Base-by-base conservation (phyloP, 1,284 basidiomycete species). In the Austropuccinia psidii region DNA sequence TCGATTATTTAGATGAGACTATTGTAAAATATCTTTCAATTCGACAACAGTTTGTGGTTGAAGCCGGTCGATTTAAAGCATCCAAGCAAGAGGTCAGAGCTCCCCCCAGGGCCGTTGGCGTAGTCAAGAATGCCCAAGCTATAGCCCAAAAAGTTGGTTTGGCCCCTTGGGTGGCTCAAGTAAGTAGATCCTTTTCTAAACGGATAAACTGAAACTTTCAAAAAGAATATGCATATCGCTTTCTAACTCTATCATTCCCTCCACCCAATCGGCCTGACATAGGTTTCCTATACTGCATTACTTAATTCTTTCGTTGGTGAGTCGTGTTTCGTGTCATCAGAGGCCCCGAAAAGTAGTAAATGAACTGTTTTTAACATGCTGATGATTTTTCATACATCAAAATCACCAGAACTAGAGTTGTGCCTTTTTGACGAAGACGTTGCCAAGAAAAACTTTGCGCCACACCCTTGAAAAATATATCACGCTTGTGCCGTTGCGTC, bases 21-120 rank as follows among this genome's bases (percentile, higher is more conserved):
- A 72, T 72, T 21, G 37, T 72, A n/a, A 31, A 54, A 15, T 72
- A 72, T 61, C 37, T 72, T 24, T 35, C 68, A 35, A 52, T 72
- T 35, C 58, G 69, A 19, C 69, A 72, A 37, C 69, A 72, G 33
- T 62, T 72, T 29, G 69, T 62, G 27, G 57, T 72, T 37, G 58
- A 72, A 41, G 69, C 69, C 33, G 58, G 58, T 41, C 69, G 69
- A 19, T 72, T 72, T 49, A 72, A 72, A 50, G 43, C 37, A 8
- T 72, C 69, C 45, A 47, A 39, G 24, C 13, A 60, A 24, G 57
- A 33, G 24, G 58, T 72, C 43, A 43, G 69, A 27, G 57, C 58
- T 3, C 11, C n/a, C 17, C 19, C 29, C 9, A 41, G 68, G 35
- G 68, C 68, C n/a, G 43, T 60, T 24, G 35, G 61, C 24, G 68